Percentiles rank a stretch among this genome's conserved stretches.
phyloP scores from a whole-genome alignment of 2,329 filamentous ascomycete genomes.

The Emergomyces pasteurianus region DNA sequence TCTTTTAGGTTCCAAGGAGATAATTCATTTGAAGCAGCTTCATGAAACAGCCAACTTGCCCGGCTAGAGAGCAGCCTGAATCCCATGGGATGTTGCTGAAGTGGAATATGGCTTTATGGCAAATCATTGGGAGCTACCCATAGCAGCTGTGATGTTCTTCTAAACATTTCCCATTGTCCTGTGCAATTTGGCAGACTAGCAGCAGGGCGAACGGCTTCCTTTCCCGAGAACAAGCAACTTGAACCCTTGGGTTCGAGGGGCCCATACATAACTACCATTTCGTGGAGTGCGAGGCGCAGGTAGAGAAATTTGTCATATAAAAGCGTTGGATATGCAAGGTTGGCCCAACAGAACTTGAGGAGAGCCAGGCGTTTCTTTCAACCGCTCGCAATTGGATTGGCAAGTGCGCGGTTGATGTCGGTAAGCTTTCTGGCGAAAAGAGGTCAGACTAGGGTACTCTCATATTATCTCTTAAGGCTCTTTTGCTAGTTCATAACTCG shows the following conservation, averaged over 20 bases:
- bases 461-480: not conserved
- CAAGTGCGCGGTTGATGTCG: not conserved
- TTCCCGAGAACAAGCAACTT: too few relatives aligned
- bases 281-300: too few relatives aligned
- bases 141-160: not conserved
- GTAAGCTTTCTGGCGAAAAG: not conserved
- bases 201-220: too few relatives aligned
- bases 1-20: too few relatives aligned
- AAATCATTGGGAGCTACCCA: not conserved
- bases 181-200: not conserved
- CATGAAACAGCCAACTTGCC: not conserved
- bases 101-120: not conserved
- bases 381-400: not conserved
- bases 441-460: not conserved
- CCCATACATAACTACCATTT: too few relatives aligned
- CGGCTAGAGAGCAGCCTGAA: not conserved
- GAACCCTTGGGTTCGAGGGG: too few relatives aligned
- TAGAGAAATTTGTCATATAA: not conserved
- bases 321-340: not conserved
- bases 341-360: not conserved
- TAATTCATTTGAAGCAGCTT: not conserved
- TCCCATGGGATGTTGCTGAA: too few relatives aligned
- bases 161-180: not conserved
- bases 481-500: not conserved
- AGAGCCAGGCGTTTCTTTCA: not conserved